These are phyloP conservation scores for Escovopsis weberi DNA, from an alignment of 2,329 filamentous ascomycete species.

Conservation along the genomic window DNA sequence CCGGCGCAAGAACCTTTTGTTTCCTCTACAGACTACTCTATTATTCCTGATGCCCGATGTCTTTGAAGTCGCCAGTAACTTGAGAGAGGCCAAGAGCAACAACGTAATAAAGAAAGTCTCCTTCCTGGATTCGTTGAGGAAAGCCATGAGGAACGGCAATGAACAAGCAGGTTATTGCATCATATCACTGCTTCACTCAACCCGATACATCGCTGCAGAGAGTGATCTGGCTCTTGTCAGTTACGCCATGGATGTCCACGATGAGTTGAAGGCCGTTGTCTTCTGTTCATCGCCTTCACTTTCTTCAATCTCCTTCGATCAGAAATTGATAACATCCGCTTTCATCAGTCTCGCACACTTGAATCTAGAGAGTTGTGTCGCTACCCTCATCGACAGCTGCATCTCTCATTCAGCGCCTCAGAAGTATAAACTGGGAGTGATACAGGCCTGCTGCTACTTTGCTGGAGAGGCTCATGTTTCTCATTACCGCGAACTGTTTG, in stretches of 20 bases:
- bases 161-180: constrained; percentile 54
- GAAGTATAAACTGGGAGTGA: constrained; percentile 46
- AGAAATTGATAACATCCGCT: constrained; percentile 50
- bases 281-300: constrained; percentile 39
- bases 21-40: constrained; percentile 47
- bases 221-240: constrained; percentile 50
- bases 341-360: constrained; percentile 51
- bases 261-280: constrained; percentile 51
- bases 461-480: constrained; percentile 34
- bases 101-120: constrained; percentile 51
- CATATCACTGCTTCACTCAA: constrained; percentile 45
- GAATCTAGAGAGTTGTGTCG: constrained; percentile 43
- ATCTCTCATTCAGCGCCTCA: constrained; percentile 41
- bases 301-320: constrained; percentile 35
- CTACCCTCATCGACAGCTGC: constrained; percentile 41
- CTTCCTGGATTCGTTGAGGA: constrained; percentile 49
- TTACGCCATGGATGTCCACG: constrained; percentile 55
- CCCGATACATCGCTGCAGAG: constrained; percentile 48
- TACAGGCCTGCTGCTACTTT: constrained; percentile 50
- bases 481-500: constrained; percentile 40
- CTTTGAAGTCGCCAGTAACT: constrained; percentile 54
- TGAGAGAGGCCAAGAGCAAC: constrained; percentile 47
- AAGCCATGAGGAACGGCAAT: constrained; percentile 48
- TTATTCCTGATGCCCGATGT: constrained; percentile 53
- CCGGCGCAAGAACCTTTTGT: constrained; percentile 39